phyloP scores from a whole-genome alignment of 441 rosid genomes.

The Geranium incanum region DNA sequence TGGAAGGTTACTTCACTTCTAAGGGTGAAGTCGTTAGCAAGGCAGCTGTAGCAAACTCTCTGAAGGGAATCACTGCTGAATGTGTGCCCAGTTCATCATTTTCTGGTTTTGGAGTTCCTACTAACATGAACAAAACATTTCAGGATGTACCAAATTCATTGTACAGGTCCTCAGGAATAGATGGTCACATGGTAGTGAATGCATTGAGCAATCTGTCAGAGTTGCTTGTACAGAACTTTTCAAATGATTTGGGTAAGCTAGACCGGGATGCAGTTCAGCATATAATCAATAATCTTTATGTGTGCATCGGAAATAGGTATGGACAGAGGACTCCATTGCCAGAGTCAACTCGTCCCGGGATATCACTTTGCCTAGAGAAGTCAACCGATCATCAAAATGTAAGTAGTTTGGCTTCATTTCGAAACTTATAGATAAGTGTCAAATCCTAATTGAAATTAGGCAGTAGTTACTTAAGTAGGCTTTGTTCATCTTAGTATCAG shows the following conservation, averaged over 20 bases:
- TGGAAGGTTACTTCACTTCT: conserved; percentile 22
- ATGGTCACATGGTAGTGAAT: conserved; percentile 32
- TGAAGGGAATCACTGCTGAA: conserved; percentile 18
- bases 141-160: conserved; percentile 16
- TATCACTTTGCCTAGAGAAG: conserved; percentile 19
- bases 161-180: conserved; percentile 29
- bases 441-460: conserved; percentile 6
- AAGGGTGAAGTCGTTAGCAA: conserved; percentile 22
- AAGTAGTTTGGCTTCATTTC: conserved; percentile 13
- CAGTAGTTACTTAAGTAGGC: background rate
- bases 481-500: background rate
- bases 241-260: conserved; percentile 32
- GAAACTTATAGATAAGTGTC: background rate
- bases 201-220: conserved; percentile 40
- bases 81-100: conserved; percentile 21
- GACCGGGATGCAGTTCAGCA: conserved; percentile 31
- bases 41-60: conserved; percentile 19
- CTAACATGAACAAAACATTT: conserved; percentile 22
- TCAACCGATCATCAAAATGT: conserved; percentile 27
- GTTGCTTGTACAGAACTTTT: conserved; percentile 35
- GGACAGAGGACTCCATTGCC: conserved; percentile 19
- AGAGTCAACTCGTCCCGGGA: conserved; percentile 15
- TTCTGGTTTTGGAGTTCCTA: conserved; percentile 19
- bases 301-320: conserved; percentile 23
- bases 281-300: conserved; percentile 33